These are phyloP conservation scores for Allomyces macrogynus DNA, from an alignment of 192 early-diverging fungal genomes.

Conservation along the genomic window DNA sequence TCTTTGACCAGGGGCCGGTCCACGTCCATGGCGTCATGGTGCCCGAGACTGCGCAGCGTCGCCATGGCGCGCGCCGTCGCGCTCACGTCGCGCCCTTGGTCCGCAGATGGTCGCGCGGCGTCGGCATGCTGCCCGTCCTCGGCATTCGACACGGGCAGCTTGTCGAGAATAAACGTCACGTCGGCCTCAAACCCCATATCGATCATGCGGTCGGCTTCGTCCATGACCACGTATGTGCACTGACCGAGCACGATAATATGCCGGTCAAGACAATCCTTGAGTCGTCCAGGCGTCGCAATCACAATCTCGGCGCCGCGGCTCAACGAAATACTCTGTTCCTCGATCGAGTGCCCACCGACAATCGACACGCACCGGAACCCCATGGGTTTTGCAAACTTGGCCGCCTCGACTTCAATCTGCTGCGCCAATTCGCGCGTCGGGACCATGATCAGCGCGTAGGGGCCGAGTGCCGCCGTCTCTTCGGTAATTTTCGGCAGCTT, in stretches of 20 bases:
- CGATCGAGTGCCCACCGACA: slow-evolving; percentile 69
- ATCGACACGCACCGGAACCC: slow-evolving; percentile 68
- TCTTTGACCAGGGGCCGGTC: neutral
- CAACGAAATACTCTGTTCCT: slow-evolving; percentile 73
- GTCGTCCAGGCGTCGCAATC: slow-evolving; percentile 93
- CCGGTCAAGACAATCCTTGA: slow-evolving; percentile 77
- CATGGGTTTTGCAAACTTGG: slow-evolving; percentile 72
- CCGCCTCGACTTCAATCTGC: slow-evolving; percentile 85
- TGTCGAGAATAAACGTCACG: slow-evolving; percentile 88
- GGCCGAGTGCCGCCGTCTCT: slow-evolving; percentile 61
- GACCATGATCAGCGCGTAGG: slow-evolving; percentile 83
- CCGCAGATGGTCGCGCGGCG: slow-evolving; percentile 1
- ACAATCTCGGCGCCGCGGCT: slow-evolving; percentile 84
- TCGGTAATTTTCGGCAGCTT: slow-evolving; percentile 59
- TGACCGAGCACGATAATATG: slow-evolving; percentile 77
- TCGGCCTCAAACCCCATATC: slow-evolving; percentile 89
- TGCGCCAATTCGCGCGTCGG: slow-evolving; percentile 93
- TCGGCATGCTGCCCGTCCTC: slow-evolving; percentile 59
- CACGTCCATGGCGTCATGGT: neutral
- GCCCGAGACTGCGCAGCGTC: neutral
- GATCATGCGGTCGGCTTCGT: slow-evolving; percentile 93
- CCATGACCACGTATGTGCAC: slow-evolving; percentile 96
- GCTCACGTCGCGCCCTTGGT: neutral
- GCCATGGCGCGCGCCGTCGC: neutral
- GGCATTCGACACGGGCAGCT: slow-evolving; percentile 71